Conservation (phyloP, 495 filamentous ascomycete genomes). For the Diplogelasinospora grovesii region DNA sequence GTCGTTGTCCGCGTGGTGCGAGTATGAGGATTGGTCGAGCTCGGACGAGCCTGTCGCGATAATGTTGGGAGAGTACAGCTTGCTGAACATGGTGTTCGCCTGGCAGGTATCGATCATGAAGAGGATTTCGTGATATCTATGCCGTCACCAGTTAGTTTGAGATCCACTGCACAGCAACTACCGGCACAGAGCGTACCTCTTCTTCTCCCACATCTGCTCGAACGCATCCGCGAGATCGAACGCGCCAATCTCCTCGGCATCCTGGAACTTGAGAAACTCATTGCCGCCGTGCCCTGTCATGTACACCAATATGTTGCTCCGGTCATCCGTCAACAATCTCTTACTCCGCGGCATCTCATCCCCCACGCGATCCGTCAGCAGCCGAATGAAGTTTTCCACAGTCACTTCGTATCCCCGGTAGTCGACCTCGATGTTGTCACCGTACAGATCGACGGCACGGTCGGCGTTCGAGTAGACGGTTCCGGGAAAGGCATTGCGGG, state of each 20-base stretch:
- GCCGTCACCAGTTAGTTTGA: conserved; percentile 4
- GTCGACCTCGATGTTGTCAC: conserved; percentile 98
- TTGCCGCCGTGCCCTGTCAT: conserved; percentile 99
- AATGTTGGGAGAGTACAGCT: conserved; percentile 95
- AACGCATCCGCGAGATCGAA: conserved; percentile 97
- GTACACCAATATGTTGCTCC: conserved; percentile 94
- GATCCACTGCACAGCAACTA: neutral
- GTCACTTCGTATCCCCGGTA: conserved; percentile 98
- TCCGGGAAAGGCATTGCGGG: conserved; percentile 93
- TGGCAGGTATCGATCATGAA: conserved; percentile 99
- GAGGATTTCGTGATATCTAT: conserved; percentile 81
- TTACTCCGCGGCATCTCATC: conserved; percentile 93
- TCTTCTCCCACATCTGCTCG: conserved; percentile 99
- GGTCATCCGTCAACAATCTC: conserved; percentile 81
- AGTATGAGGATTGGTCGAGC: conserved; percentile 90
- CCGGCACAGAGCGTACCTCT: conserved; percentile 49
- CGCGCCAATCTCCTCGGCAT: conserved; percentile 92
- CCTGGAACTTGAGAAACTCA: conserved; percentile 97
- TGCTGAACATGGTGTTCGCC: conserved; percentile 97
- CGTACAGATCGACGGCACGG: conserved; percentile 91
- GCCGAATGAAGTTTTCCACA: conserved; percentile 95
- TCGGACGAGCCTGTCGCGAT: conserved; percentile 91
- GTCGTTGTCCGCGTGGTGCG: conserved; percentile 95
- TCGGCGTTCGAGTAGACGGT: conserved; percentile 98
- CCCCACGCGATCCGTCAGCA: conserved; percentile 87